Percentiles rank a stretch among this genome's conserved stretches.
Evolutionary conservation across 1,284 basidiomycete genomes (phyloP).

Genomic region (Schizophyllum commune): DNA sequence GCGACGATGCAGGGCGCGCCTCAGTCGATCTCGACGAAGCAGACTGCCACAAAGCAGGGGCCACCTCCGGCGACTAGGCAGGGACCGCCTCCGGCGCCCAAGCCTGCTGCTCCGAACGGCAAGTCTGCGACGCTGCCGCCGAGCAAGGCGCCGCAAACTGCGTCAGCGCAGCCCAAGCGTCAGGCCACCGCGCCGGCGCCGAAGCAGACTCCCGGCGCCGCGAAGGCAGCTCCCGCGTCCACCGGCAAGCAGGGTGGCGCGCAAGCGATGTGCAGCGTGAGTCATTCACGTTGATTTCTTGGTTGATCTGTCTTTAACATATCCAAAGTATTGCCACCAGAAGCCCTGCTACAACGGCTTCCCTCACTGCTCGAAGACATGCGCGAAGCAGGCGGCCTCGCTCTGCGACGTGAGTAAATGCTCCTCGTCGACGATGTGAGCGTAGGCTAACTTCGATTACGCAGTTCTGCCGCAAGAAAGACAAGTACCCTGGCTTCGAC

Average conservation of each 20-base stretch:
- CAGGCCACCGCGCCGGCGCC: neutral
- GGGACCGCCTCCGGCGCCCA: neutral
- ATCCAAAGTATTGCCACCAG: conserved; percentile 12
- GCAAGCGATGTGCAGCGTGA: neutral
- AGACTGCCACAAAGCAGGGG: neutral
- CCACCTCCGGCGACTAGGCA: neutral
- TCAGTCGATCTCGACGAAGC: neutral
- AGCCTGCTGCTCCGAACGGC: neutral
- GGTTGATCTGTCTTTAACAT: too few species aligned
- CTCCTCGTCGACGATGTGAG: neutral
- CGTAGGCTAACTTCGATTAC: neutral
- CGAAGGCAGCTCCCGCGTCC: neutral
- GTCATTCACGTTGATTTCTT: neutral
- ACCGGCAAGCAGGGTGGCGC: neutral
- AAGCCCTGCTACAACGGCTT: conserved; percentile 46
- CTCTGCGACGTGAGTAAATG: conserved; percentile 31
- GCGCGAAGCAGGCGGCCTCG: conserved; percentile 41
- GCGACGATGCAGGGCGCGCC: neutral
- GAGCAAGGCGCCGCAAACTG: neutral
- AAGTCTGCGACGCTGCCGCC: neutral
- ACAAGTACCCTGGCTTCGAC: conserved; percentile 40
- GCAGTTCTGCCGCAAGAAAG: conserved; percentile 42
- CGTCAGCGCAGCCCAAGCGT: neutral
- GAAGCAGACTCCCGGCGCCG: neutral
- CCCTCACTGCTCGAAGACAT: conserved; percentile 54